Percentiles rank a stretch among this genome's conserved stretches.
phyloP scores from a whole-genome alignment of 78 protist genomes.

The Dictyostelium intermedium region DNA sequence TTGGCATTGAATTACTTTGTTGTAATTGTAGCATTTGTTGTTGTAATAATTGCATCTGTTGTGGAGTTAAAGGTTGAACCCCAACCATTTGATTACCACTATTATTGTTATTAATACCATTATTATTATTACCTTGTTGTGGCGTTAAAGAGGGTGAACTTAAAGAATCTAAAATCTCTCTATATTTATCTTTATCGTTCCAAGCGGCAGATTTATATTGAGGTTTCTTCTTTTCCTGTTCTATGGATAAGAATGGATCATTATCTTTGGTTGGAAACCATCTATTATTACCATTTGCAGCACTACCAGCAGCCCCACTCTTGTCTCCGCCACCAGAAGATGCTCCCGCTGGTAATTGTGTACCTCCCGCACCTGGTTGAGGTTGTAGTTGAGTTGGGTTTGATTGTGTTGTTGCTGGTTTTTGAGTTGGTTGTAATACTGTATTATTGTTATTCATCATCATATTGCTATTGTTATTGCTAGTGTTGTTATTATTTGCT shows the following conservation, averaged over 20 bases:
- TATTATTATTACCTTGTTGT: background rate
- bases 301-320: background rate
- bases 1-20: background rate
- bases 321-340: background rate
- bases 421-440: background rate
- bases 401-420: background rate
- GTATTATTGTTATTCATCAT: background rate
- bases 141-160: constrained; percentile 9
- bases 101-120: background rate
- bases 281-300: constrained; percentile 25
- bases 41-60: background rate
- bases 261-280: constrained; percentile 78
- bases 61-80: background rate
- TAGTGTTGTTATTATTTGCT: background rate
- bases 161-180: constrained; percentile 41
- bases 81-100: background rate
- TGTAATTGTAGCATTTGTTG: background rate
- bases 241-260: constrained; percentile 55
- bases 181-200: constrained; percentile 48
- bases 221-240: constrained; percentile 54
- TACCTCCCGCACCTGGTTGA: background rate
- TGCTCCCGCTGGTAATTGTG: background rate
- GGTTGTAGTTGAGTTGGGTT: background rate
- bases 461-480: background rate
- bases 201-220: constrained; percentile 68